Conservation (phyloP, 2,329 filamentous ascomycete genomes). For the Furcasterigmium sp. region DNA sequence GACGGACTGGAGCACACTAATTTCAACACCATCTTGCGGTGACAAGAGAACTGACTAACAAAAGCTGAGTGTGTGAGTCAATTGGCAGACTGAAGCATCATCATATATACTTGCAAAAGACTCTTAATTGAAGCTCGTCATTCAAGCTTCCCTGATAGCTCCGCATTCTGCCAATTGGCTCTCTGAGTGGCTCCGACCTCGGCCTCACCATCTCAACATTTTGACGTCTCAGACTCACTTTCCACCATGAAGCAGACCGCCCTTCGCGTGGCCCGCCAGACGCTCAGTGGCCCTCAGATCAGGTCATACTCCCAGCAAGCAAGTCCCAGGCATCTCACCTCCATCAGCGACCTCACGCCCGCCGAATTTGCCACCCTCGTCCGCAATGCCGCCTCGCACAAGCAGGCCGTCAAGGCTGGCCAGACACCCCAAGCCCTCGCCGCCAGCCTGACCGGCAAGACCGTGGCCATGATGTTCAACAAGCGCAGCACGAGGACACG, state of each 20-base stretch:
- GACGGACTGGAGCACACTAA: too few species aligned
- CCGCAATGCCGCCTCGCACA: conserved; percentile 73
- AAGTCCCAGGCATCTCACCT: conserved; percentile 78
- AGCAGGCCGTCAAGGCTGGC: conserved; percentile 69
- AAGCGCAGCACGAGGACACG: conserved; percentile 93
- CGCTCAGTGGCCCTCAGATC: conserved; percentile 29
- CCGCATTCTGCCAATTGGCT: too few species aligned
- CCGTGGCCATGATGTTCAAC: conserved; percentile 93
- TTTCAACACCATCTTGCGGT: too few species aligned
- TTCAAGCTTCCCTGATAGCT: too few species aligned
- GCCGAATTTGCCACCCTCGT: conserved; percentile 78
- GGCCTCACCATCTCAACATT: neutral
- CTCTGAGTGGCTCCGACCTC: neutral
- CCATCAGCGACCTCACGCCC: conserved; percentile 79
- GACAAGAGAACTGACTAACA: too few species aligned
- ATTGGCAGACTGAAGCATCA: too few species aligned
- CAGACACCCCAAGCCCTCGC: conserved; percentile 54
- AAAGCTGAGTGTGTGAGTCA: too few species aligned
- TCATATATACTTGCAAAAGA: too few species aligned
- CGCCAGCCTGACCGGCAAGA: conserved; percentile 64
- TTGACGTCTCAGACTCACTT: neutral
- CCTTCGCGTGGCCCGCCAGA: conserved; percentile 25
- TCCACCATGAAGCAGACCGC: conserved; percentile 27
- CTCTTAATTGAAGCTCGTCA: too few species aligned
- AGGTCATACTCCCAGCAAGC: conserved; percentile 36